Conservation (phyloP, 106 monocot species). For the Dactylorhiza incarnata region DNA sequence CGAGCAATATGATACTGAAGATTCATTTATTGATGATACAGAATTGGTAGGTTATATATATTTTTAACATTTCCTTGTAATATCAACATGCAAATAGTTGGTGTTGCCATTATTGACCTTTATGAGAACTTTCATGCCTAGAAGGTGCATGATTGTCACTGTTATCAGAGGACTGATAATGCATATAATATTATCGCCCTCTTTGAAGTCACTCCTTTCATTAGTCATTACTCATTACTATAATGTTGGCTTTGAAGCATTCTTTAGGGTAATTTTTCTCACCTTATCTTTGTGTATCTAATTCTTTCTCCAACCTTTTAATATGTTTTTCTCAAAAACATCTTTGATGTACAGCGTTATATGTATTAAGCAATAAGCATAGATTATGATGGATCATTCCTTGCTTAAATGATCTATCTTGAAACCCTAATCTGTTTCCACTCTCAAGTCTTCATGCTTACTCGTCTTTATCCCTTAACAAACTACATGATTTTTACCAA, state of each 20-base stretch:
- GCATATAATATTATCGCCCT: neutral
- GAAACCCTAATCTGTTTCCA: neutral
- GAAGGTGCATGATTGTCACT: neutral
- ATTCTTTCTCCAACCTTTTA: neutral
- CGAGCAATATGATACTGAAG: conserved; percentile 98
- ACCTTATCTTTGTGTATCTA: neutral
- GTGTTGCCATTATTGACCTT: neutral
- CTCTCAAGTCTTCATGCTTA: neutral
- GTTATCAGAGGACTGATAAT: neutral
- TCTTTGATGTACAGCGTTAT: neutral
- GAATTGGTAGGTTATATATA: conserved; percentile 67
- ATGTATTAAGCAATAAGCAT: too few species aligned
- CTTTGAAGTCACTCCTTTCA: too few species aligned
- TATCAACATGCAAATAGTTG: neutral
- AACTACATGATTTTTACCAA: neutral
- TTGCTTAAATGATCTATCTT: neutral
- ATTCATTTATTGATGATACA: conserved; percentile 97
- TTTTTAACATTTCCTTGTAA: neutral
- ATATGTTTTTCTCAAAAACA: neutral
- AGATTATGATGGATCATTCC: neutral
- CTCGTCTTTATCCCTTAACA: neutral
- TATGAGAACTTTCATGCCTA: neutral
- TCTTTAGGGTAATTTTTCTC: neutral
- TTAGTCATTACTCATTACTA: neutral
- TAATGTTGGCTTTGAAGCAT: neutral